These are phyloP conservation scores for Calonectria naviculata DNA, from an alignment of 2,329 filamentous ascomycete species.

Conservation along the genomic window DNA sequence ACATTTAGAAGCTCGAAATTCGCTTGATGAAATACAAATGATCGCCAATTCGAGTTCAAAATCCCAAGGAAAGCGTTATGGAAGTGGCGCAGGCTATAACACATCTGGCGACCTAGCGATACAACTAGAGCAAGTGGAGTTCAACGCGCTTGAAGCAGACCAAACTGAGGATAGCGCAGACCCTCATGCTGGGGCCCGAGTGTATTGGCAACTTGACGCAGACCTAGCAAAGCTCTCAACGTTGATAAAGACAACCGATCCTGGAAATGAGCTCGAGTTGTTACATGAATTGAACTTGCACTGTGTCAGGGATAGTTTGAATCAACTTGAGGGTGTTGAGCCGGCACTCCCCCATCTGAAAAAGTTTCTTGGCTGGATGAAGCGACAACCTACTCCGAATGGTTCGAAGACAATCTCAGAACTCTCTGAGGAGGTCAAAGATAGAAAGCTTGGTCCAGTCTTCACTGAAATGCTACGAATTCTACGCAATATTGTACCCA, in stretches of 20 bases:
- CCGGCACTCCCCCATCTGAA: constrained; percentile 1
- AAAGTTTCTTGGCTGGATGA: constrained; percentile 18
- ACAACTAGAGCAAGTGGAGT: constrained; percentile 7
- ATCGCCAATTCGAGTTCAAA: not conserved
- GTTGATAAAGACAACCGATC: constrained; percentile 7
- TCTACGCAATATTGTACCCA: constrained; percentile 9
- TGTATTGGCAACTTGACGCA: constrained; percentile 19
- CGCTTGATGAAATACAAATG: constrained; percentile 5
- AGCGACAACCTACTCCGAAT: constrained; percentile 7
- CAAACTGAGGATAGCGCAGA: constrained; percentile 1
- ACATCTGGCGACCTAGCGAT: not conserved
- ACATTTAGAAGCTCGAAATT: constrained; percentile 6
- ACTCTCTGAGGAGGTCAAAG: not conserved
- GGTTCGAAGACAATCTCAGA: not conserved
- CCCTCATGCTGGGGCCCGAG: constrained; percentile 15
- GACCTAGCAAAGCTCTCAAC: constrained; percentile 11
- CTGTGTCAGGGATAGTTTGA: constrained; percentile 13
- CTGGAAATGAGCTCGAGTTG: constrained; percentile 6
- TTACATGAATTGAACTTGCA: constrained; percentile 12
- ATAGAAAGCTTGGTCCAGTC: not conserved
- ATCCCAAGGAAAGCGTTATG: not conserved
- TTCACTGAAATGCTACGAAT: constrained; percentile 12
- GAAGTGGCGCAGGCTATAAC: not conserved
- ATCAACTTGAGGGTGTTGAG: constrained; percentile 3
- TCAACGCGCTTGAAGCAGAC: constrained; percentile 13